Base-by-base conservation (phyloP, 306 rosid species). In the Glycyrrhiza uralensis region DNA sequence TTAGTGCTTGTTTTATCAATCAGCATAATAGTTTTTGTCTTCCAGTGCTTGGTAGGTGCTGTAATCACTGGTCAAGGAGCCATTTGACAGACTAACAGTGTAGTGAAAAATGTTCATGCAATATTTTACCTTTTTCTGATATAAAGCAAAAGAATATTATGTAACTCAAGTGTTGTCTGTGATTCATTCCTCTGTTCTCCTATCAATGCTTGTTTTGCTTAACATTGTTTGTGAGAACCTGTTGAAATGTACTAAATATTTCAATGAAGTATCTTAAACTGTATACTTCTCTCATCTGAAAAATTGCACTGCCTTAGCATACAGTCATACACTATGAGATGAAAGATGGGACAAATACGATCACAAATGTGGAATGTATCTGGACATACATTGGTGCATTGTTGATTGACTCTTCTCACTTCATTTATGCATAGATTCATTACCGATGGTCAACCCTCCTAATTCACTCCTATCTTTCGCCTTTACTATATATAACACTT, bases 121-220 rank as follows among this genome's bases (percentile, higher is more conserved):
- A 8, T 44, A 45, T 13, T 66, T 42, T 18, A 44, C 70, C 28
- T 38, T 46, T 6, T 33, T 7, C 14, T 44, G 55, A 15, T 71
- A 41, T 19, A 54, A 49, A 36, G 64, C 28, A 39, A 28, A 42
- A 69, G 36, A 22, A 22, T 66, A 32, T 62, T 30, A 6, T 19
- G 62, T 22, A 47, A 44, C 71, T 64, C 42, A 51, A 22, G 22
- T 29, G 19, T 44, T 62, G 70, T 45, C 52, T 46, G 7, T 70
- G 30, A 41, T 36, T 46, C 70, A 42, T 55, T 76, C 36, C 26
- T 56, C 20, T 50, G 52, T 80, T 73, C 26, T 18, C 39, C 6
- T 46, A 11, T 29, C 45, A 20, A 13, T 33, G 26, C 18, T n/a
- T 38, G 56, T 54, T 77, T 19, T 29, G 64, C 17, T 22, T 62